These are phyloP conservation scores for Astragalus glycyphyllos DNA, from an alignment of 306 rosid species.

Conservation along the genomic window DNA sequence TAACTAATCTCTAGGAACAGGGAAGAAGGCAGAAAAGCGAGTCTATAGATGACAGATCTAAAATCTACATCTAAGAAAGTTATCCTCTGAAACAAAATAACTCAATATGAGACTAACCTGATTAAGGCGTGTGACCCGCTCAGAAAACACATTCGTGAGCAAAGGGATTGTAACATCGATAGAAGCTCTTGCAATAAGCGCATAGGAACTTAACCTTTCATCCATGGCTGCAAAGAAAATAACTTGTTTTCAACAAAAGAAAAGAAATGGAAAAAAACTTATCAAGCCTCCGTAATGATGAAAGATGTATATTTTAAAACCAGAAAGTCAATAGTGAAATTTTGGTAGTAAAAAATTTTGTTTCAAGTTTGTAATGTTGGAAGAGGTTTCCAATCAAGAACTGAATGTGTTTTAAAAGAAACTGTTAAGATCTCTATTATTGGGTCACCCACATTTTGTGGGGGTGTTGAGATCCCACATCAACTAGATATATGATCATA, in stretches of 20 bases:
- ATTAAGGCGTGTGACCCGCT: constrained; percentile 69
- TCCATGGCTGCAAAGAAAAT: constrained; percentile 84
- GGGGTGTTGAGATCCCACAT: no score
- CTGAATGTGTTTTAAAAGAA: constrained; percentile 11
- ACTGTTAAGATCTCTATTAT: no score
- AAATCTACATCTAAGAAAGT: constrained; percentile 21
- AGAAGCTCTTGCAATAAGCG: constrained; percentile 90
- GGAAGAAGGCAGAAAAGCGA: constrained; percentile 15
- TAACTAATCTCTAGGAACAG: constrained; percentile 4
- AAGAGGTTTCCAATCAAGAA: constrained; percentile 33
- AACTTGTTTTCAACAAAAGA: constrained; percentile 5
- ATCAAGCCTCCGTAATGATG: constrained; percentile 10
- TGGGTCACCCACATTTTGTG: no score
- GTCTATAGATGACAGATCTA: neutral
- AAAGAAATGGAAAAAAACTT: constrained; percentile 23
- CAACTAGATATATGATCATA: no score
- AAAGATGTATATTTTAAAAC: neutral
- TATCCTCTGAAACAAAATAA: constrained; percentile 31
- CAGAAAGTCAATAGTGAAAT: neutral
- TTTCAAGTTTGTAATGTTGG: neutral
- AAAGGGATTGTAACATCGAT: constrained; percentile 80
- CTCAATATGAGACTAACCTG: constrained; percentile 61
- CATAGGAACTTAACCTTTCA: constrained; percentile 92
- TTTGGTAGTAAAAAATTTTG: constrained; percentile 2
- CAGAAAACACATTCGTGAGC: constrained; percentile 67